Base-by-base conservation (phyloP, 164 flowering plant genomes). In the Stephania yunnanensis region DNA sequence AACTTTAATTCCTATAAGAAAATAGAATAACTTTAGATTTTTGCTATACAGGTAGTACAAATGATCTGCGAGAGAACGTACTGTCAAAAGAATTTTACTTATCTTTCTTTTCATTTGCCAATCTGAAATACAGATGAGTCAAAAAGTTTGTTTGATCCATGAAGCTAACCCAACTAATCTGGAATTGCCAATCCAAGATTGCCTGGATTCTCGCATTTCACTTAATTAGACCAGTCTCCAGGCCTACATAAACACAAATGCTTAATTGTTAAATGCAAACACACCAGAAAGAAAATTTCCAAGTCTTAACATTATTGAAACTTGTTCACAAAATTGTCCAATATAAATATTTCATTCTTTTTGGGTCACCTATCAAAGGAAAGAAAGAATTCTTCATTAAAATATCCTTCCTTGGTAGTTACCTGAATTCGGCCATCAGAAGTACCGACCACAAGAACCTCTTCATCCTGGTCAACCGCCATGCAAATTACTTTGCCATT, bases 381-480 rank as follows among this genome's bases (percentile, higher is more conserved):
- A 61, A 61, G 5, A 6, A 3, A 15, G 8, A 6, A 19, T 61
- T 61, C 66, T 61, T 22, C 22, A 19, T 2, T 19, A 6, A 61
- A 17, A 58, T 17, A 17, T 58, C 6, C n/a, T 58, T 58, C n/a
- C 1, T 61, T 20, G 52, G 22, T 4, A 69, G 15, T 71, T 81
- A 90, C 97, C 94, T 87, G 93, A 80, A 90, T 87, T 70, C 69
- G 77, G 31, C 97, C 97, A 77, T 86, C 89, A 6, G 91, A 87
- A 46, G 94, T 92, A 73, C 97, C 97, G 50, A 81, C 70, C 20
- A 90, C 89, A 72, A 92, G 78, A 74, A 84, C 52, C 72, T 90
- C 90, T 81, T 87, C 92, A 65, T 81, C 85, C 1, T 44, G 82
- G 71, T 86, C 81, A 31, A 90, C 71, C 74, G 87, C 85, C 93